A percentile compares a stretch with the other conserved stretches of the same genome.
phyloP scores from a whole-genome alignment of 169 alveolate genomes.

The Plasmodium coatneyi region DNA sequence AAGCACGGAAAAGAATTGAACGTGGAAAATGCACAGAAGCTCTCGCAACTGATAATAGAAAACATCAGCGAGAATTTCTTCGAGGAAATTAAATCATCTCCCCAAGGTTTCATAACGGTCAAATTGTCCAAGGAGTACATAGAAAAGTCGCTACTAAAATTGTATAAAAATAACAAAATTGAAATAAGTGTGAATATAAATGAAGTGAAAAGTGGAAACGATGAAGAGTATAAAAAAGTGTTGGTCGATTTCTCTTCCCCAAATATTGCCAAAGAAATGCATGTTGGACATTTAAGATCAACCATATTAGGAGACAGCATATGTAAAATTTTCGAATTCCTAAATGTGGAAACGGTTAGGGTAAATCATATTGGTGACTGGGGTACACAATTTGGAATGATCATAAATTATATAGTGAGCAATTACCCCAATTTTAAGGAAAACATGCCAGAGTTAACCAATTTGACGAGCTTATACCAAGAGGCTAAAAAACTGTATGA shows the following conservation, averaged over 20 bases:
- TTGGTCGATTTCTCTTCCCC: constrained; percentile 99
- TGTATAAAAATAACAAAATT: constrained; percentile 76
- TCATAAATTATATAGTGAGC: constrained; percentile 90
- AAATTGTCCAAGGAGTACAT: constrained; percentile 74
- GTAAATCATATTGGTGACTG: constrained; percentile 99
- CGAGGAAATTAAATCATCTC: constrained; percentile 86
- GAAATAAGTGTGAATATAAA: constrained; percentile 56
- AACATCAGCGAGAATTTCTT: constrained; percentile 76
- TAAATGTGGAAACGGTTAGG: constrained; percentile 89
- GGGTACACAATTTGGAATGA: constrained; percentile 99
- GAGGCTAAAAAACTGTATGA: constrained; percentile 92
- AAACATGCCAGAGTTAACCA: constrained; percentile 93
- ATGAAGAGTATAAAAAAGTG: constrained; percentile 14
- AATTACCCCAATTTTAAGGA: constrained; percentile 93
- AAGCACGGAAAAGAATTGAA: constrained; percentile 76
- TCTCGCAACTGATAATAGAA: constrained; percentile 82
- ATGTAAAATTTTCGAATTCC: constrained; percentile 88
- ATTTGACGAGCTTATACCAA: constrained; percentile 95
- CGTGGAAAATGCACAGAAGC: constrained; percentile 83
- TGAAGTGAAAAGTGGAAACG: constrained; percentile 17
- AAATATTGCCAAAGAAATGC: constrained; percentile 99
- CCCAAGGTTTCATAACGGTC: constrained; percentile 86
- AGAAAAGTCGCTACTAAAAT: constrained; percentile 53
- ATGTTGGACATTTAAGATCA: constrained; percentile 99
- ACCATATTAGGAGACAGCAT: constrained; percentile 97